Percentiles rank a stretch among this genome's conserved stretches.
Conservation (phyloP, 441 rosid genomes). For the Pelargonium fulgidum region DNA sequence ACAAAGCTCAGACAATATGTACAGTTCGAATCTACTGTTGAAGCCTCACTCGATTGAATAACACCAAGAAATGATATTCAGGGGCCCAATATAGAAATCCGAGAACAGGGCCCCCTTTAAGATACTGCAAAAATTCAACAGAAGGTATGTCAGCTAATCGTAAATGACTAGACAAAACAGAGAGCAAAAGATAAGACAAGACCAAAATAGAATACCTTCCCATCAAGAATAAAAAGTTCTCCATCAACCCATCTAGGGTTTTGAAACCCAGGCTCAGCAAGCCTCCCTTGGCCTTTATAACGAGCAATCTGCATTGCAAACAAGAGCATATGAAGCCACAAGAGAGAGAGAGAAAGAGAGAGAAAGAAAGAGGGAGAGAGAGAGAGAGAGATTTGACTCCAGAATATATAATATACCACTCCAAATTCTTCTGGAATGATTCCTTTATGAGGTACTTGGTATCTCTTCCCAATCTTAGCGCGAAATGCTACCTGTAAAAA, state of each 20-base stretch:
- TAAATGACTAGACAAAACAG: slow-evolving; percentile 12
- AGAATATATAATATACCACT: slow-evolving; percentile 48
- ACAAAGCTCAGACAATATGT: slow-evolving; percentile 29
- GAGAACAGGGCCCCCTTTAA: slow-evolving; percentile 90
- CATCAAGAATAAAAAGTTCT: slow-evolving; percentile 90
- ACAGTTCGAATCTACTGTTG: slow-evolving; percentile 39
- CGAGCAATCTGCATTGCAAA: slow-evolving; percentile 61
- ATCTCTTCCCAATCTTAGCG: slow-evolving; percentile 83
- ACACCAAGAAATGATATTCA: slow-evolving; percentile 88
- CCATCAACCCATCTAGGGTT: slow-evolving; percentile 98
- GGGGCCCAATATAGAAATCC: slow-evolving; percentile 97
- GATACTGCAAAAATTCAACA: slow-evolving; percentile 46
- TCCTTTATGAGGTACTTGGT: slow-evolving; percentile 92
- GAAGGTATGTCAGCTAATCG: slow-evolving; percentile 17
- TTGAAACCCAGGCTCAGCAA: slow-evolving; percentile 81
- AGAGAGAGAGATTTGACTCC: background rate
- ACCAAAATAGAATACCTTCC: slow-evolving; percentile 50
- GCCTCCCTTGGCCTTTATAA: slow-evolving; percentile 94
- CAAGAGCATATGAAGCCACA: slow-evolving; percentile 15
- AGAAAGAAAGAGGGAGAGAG: background rate
- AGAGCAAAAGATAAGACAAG: background rate
- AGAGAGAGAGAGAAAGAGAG: slow-evolving; percentile 6
- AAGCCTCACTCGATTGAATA: slow-evolving; percentile 81
- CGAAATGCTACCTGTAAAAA: slow-evolving; percentile 80
- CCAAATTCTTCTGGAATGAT: slow-evolving; percentile 97